Evolutionary conservation across 257 asterid species (phyloP).

Genomic region (Primulina huaijiensis): DNA sequence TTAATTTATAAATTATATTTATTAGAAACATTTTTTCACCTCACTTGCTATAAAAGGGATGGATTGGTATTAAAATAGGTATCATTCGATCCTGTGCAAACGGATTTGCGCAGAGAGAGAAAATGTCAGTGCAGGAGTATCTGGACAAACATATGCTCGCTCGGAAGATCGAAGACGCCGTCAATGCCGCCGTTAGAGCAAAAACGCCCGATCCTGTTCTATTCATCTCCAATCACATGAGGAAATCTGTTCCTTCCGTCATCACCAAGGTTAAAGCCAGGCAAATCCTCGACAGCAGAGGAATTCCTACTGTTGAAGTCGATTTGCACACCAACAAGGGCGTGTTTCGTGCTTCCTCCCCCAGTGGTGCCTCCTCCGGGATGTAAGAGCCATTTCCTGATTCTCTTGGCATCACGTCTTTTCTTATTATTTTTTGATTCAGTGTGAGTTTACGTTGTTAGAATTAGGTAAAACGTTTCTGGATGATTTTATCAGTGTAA

Average conservation of each 20-base stretch:
- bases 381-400: conserved; percentile 38
- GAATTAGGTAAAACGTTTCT: too few relatives aligned
- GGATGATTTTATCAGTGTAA: too few relatives aligned
- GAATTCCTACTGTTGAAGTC: conserved; percentile 98
- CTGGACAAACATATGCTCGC: conserved; percentile 87
- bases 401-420: not conserved
- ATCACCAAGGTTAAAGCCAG: conserved; percentile 88
- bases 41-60: too few relatives aligned
- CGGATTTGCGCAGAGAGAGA: not conserved
- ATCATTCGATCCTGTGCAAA: too few relatives aligned
- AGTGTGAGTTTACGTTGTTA: not conserved
- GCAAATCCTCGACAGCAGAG: conserved; percentile 95
- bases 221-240: conserved; percentile 96
- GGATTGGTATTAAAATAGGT: too few relatives aligned
- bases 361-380: conserved; percentile 77
- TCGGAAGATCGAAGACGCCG: conserved; percentile 96
- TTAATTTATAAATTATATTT: too few relatives aligned
- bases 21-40: too few relatives aligned
- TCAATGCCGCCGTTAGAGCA: conserved; percentile 97
- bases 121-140: conserved; percentile 95
- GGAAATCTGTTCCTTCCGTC: conserved; percentile 79
- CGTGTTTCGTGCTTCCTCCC: conserved; percentile 78
- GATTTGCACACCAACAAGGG: conserved; percentile 92
- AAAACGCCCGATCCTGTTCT: conserved; percentile 93
- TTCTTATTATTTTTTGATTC: not conserved